Evolutionary conservation across 2,329 filamentous ascomycete genomes (phyloP).

Genomic region (Amphichorda felina): DNA sequence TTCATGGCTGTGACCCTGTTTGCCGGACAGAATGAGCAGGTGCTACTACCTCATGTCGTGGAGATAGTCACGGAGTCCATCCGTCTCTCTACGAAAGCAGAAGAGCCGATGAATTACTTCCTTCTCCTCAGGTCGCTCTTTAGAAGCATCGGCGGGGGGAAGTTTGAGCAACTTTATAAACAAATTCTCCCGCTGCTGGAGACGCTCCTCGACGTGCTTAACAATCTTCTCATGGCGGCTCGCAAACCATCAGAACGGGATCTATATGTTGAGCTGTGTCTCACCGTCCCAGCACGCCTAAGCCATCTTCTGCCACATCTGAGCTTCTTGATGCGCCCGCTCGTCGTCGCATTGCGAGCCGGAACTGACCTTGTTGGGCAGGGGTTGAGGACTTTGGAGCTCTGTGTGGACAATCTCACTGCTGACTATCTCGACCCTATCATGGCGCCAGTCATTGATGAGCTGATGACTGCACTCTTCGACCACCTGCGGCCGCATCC

Average conservation of each 20-base stretch:
- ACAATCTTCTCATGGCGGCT: slow-evolving; percentile 83
- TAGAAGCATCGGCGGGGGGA: slow-evolving; percentile 88
- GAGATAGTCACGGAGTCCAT: slow-evolving; percentile 98
- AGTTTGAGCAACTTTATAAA: slow-evolving; percentile 97
- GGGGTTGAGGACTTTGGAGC: slow-evolving; percentile 80
- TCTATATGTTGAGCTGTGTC: slow-evolving; percentile 89
- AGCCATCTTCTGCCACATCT: slow-evolving; percentile 93
- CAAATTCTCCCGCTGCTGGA: slow-evolving; percentile 92
- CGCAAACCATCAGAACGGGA: slow-evolving; percentile 85
- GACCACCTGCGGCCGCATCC: slow-evolving; percentile 89
- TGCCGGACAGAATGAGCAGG: slow-evolving; percentile 86
- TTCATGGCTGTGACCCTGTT: slow-evolving; percentile 99
- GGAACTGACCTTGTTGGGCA: slow-evolving; percentile 92
- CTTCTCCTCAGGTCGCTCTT: slow-evolving; percentile 85
- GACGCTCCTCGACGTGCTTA: slow-evolving; percentile 95
- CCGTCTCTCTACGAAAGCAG: slow-evolving; percentile 85
- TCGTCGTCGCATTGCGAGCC: slow-evolving; percentile 88
- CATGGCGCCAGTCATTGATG: slow-evolving; percentile 97
- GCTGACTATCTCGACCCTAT: slow-evolving; percentile 97
- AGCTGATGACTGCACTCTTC: slow-evolving; percentile 95
- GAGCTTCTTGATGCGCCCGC: slow-evolving; percentile 90
- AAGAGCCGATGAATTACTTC: slow-evolving; percentile 99
- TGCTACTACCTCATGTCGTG: slow-evolving; percentile 88
- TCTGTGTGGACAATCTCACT: slow-evolving; percentile 96
- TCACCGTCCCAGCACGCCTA: slow-evolving; percentile 87